phyloP scores from a whole-genome alignment of 1,284 basidiomycete genomes.

The Coniferiporia weirii region DNA sequence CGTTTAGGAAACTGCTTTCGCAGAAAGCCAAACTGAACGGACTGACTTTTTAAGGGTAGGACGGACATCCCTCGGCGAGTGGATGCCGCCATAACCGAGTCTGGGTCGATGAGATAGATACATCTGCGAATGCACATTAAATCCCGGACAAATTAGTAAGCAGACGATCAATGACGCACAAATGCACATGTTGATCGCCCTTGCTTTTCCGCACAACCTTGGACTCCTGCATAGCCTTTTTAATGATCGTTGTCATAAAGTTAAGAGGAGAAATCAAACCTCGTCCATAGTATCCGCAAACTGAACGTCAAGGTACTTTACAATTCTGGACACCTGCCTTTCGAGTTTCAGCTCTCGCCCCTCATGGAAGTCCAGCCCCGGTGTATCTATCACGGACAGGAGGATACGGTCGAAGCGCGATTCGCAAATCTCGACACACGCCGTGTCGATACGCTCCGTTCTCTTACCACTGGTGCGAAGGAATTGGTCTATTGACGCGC shows the following conservation, averaged over 20 bases:
- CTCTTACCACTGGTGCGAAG: conserved; percentile 49
- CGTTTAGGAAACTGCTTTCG: conserved; percentile 31
- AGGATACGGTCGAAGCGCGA: conserved; percentile 69
- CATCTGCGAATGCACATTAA: conserved; percentile 41
- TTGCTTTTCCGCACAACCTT: conserved; percentile 80
- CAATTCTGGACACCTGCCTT: conserved; percentile 60
- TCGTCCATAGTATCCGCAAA: conserved; percentile 81
- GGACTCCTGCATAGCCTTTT: conserved; percentile 53
- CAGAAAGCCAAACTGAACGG: neutral
- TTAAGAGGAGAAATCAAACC: conserved; percentile 36
- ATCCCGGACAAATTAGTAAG: conserved; percentile 5
- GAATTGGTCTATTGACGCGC: conserved; percentile 54
- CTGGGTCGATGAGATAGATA: conserved; percentile 78
- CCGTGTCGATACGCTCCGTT: conserved; percentile 57
- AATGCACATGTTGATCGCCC: conserved; percentile 78
- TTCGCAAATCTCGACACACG: conserved; percentile 73
- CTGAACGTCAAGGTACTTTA: conserved; percentile 71
- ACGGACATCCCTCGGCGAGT: conserved; percentile 43
- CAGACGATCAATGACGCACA: conserved; percentile 43
- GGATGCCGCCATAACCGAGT: conserved; percentile 53
- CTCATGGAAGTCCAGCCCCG: conserved; percentile 67
- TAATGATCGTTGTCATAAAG: neutral
- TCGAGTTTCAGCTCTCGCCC: conserved; percentile 72
- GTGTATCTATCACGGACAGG: conserved; percentile 76
- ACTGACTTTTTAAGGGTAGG: conserved; percentile 40